Evolutionary conservation across 148 eudicot species (phyloP).

Genomic region (Dianthus caryophyllus): DNA sequence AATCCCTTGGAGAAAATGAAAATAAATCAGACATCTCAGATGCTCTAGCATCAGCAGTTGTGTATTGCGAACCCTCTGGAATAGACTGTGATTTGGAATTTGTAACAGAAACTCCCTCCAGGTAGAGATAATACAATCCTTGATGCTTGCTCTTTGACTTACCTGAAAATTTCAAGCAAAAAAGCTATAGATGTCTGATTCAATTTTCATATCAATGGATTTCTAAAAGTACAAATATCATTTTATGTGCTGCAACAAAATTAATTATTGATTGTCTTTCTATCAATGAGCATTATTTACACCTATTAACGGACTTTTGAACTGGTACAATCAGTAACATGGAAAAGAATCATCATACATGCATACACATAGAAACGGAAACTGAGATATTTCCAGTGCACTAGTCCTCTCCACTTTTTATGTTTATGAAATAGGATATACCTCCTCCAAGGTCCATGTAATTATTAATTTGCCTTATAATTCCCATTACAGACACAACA

Average conservation of each 20-base stretch:
- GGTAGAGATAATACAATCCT: constrained; percentile 88
- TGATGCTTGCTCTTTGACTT: constrained; percentile 91
- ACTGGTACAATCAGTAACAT: neutral
- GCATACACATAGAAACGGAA: neutral
- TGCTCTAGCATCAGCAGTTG: constrained; percentile 44
- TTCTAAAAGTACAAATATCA: neutral
- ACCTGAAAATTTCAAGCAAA: constrained; percentile 44
- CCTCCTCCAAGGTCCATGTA: constrained; percentile 99
- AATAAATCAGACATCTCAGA: constrained; percentile 71
- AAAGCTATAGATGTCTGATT: constrained; percentile 1
- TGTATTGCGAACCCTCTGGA: constrained; percentile 45
- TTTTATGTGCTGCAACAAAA: neutral
- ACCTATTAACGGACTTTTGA: neutral
- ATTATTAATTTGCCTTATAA: constrained; percentile 88
- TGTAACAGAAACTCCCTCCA: constrained; percentile 80
- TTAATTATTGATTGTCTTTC: neutral
- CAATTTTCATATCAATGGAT: neutral
- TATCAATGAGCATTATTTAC: too few species aligned
- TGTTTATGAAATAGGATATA: constrained; percentile 26
- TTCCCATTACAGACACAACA: constrained; percentile 85
- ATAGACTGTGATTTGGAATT: constrained; percentile 72
- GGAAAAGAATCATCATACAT: neutral
- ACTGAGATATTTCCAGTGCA: neutral
- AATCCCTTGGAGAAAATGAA: constrained; percentile 84
- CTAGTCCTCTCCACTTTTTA: neutral